phyloP scores from a whole-genome alignment of 2,329 filamentous ascomycete species.

The Alternaria infectoria region DNA sequence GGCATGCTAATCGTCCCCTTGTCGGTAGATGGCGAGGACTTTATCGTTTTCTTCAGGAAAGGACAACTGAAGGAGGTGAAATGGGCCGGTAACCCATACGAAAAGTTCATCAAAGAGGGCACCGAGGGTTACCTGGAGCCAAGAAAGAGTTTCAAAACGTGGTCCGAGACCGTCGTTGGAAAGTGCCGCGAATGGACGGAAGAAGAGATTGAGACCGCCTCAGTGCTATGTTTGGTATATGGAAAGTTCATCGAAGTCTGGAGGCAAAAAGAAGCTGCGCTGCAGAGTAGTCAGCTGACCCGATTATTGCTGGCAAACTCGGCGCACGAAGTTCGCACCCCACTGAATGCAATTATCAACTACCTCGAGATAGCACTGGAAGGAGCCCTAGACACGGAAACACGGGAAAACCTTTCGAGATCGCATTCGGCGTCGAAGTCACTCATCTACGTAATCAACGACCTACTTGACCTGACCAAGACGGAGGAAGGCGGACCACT shows the following conservation, averaged over 20 bases:
- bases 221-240: conserved; percentile 86
- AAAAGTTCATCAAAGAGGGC: conserved; percentile 75
- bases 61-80: conserved; percentile 77
- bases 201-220: conserved; percentile 86
- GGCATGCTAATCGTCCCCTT: conserved; percentile 83
- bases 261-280: conserved; percentile 84
- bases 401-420: conserved; percentile 79
- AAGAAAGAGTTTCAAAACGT: conserved; percentile 77
- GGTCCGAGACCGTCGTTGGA: conserved; percentile 80
- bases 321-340: conserved; percentile 89
- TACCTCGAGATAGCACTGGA: conserved; percentile 91
- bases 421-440: conserved; percentile 93
- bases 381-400: conserved; percentile 78
- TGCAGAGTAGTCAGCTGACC: conserved; percentile 83
- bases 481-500: conserved; percentile 81
- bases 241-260: conserved; percentile 91
- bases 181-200: conserved; percentile 89
- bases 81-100: conserved; percentile 87
- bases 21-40: conserved; percentile 76
- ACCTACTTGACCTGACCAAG: conserved; percentile 86
- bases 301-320: conserved; percentile 82
- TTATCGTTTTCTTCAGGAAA: conserved; percentile 89
- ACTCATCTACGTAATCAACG: conserved; percentile 92
- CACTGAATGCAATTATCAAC: conserved; percentile 92
- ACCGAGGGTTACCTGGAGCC: conserved; percentile 79